Evolutionary conservation across 2,329 filamentous ascomycete species (phyloP).

Genomic region (Pestalotiopsis sp.): DNA sequence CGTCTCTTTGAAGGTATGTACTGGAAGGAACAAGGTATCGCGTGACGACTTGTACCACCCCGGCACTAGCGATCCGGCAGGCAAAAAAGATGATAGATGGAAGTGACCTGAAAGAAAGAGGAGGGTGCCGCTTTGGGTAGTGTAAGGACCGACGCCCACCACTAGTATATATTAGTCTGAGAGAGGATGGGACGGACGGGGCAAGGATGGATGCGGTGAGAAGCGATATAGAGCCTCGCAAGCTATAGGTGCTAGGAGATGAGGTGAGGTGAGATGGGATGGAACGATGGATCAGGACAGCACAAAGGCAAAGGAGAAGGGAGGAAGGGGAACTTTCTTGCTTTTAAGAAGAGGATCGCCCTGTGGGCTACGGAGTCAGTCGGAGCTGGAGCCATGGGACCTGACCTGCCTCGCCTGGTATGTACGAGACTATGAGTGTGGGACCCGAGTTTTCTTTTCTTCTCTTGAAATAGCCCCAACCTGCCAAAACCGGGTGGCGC

Average conservation of each 20-base stretch:
- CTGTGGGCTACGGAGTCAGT: neutral
- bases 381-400: neutral
- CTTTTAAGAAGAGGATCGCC: neutral
- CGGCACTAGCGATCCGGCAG: neutral
- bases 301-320: neutral
- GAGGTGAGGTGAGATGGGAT: neutral
- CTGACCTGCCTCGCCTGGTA: neutral
- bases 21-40: neutral
- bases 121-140: neutral
- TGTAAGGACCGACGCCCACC: neutral
- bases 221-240: neutral
- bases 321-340: neutral
- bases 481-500: conserved; percentile 5
- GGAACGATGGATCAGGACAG: neutral
- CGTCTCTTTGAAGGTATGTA: neutral
- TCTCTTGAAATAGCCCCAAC: neutral
- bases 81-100: neutral
- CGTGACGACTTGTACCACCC: neutral
- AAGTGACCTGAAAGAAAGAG: neutral
- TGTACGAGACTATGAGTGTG: neutral
- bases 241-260: neutral
- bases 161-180: neutral
- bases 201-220: neutral
- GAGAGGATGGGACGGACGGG: neutral
- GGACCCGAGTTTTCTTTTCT: conserved; percentile 2